These are phyloP conservation scores for Fragilariopsis cylindrus DNA, from an alignment of 108 stramenopile species.

Conservation along the genomic window DNA sequence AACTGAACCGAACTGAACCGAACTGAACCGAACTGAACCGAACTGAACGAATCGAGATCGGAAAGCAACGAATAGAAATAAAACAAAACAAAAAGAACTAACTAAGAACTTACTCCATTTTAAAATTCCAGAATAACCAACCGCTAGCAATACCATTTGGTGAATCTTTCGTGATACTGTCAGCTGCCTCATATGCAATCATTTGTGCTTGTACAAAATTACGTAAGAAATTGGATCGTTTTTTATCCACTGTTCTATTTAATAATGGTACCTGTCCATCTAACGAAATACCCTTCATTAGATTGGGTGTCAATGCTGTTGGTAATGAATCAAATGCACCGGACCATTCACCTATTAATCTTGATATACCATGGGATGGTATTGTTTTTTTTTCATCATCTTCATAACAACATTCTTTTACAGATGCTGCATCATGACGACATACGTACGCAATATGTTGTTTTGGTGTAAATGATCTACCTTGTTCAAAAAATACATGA, in stretches of 20 bases:
- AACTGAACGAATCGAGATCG: neutral
- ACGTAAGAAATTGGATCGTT: slow-evolving; percentile 49
- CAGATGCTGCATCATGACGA: slow-evolving; percentile 29
- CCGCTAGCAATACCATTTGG: slow-evolving; percentile 36
- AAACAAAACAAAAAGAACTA: neutral
- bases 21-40: too few species aligned
- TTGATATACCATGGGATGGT: slow-evolving; percentile 42
- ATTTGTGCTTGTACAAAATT: slow-evolving; percentile 74
- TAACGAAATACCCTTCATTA: slow-evolving; percentile 52
- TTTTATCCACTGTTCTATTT: slow-evolving; percentile 42
- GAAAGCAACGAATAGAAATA: neutral
- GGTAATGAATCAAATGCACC: slow-evolving; percentile 56
- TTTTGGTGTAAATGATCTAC: slow-evolving; percentile 54
- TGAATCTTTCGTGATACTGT: neutral
- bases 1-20: too few species aligned
- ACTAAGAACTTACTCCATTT: slow-evolving; percentile 58
- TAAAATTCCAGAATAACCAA: slow-evolving; percentile 78
- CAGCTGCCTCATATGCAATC: slow-evolving; percentile 61
- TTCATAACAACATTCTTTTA: slow-evolving; percentile 54
- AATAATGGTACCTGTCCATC: slow-evolving; percentile 32
- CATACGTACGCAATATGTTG: slow-evolving; percentile 76
- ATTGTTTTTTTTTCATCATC: slow-evolving; percentile 30
- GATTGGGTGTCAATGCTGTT: slow-evolving; percentile 32
- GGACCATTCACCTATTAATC: slow-evolving; percentile 75
- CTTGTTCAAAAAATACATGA: slow-evolving; percentile 62